Base-by-base conservation (phyloP, 805 yeast species). In the Deakozyma indianensis region DNA sequence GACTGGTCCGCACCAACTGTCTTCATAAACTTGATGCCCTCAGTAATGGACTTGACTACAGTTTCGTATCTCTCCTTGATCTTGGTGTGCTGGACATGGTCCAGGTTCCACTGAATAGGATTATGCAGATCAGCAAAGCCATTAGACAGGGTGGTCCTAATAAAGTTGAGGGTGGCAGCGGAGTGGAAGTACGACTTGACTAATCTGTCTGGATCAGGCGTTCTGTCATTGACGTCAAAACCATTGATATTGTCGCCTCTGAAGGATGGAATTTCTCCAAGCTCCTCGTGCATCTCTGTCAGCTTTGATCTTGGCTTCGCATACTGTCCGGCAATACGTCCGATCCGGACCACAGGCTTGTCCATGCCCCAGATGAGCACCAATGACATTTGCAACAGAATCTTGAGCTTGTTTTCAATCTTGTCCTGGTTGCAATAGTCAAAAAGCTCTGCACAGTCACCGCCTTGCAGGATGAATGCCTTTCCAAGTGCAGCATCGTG, bases 171-270 rank as follows among this genome's bases (percentile, higher is more conserved):
- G 3, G 71, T 66, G 4, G 71, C 70, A 11, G 71, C 68, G 2
- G 71, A 67, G 50, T 66, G 71, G 55, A 66, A 67, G 51, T 66
- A 66, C 15, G 71, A 64, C 41, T 59, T 61, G 4, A 66, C 71
- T 15, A 66, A 56, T 20, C 71, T 50, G 4, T 53, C 47, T 15
- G 71, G 71, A 46, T 66, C 67, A 9, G 71, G 71, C 4, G 55
- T 57, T 15, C 71, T 56, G 43, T 67, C 66, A 2, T 27, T 29
- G 3, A 62, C 56, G 5, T 67, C 69, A 43, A 57, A 67, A 1
- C 71, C 71, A 45, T 66, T 66, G 49, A 66, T 62, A 45, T 67
- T 66, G 51, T 66, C 71, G 3, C 71, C 71, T 20, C 71, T 50
- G 56, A 66, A 66, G 16, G 69, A 63, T 7, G 66, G 66, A 43